A percentile compares a stretch with the other conserved stretches of the same genome.
Evolutionary conservation across 2,329 filamentous ascomycete genomes (phyloP).

Genomic region (Cordyceps fumosorosea): DNA sequence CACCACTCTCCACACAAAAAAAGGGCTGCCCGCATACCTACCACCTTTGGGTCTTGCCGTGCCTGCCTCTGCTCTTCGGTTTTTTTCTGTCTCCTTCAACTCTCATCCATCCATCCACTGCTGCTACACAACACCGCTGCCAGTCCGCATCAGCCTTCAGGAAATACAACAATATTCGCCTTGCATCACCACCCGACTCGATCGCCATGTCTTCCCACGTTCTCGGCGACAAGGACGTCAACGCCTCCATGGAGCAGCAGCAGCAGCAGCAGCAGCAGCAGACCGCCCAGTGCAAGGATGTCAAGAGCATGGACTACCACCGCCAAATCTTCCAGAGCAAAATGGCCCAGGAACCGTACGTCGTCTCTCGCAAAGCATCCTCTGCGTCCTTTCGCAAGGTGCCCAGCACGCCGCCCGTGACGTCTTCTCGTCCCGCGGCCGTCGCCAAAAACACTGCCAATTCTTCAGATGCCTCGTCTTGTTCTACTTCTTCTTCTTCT

Average conservation of each 20-base stretch:
- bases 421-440: not conserved
- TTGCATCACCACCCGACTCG: slow-evolving; percentile 22
- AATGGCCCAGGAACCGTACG: slow-evolving; percentile 61
- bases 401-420: not conserved
- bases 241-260: slow-evolving; percentile 40
- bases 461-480: slow-evolving; percentile 11
- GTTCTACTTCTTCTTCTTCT: not conserved
- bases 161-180: not conserved
- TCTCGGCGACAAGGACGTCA: slow-evolving; percentile 61
- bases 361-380: slow-evolving; percentile 14
- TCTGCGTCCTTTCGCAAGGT: not conserved
- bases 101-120: not conserved
- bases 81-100: not conserved
- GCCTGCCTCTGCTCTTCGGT: not conserved
- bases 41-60: not conserved
- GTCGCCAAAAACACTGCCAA: slow-evolving; percentile 1
- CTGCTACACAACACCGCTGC: not conserved
- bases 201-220: slow-evolving; percentile 49
- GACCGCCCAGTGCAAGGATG: slow-evolving; percentile 33
- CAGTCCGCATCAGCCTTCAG: not conserved
- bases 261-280: slow-evolving; percentile 18
- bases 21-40: not conserved
- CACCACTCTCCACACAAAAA: not conserved
- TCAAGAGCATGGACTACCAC: slow-evolving; percentile 71
- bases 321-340: slow-evolving; percentile 68